Base-by-base conservation (phyloP, 2,329 filamentous ascomycete species). In the Cladophialophora yegresii region DNA sequence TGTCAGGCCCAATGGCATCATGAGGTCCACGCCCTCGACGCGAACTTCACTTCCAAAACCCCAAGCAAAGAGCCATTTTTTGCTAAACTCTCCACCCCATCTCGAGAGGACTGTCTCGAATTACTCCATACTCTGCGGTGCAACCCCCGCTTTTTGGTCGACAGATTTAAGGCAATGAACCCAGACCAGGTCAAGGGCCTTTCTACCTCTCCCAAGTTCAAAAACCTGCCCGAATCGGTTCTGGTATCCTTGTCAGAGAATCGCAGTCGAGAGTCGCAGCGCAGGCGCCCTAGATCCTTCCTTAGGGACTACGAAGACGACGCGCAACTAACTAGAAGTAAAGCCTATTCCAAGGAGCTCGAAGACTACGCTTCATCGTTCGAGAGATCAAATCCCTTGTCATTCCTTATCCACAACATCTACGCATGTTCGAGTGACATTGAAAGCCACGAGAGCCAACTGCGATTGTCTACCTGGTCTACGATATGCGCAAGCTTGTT, bases 351-450 rank as follows among this genome's bases (percentile, higher is more conserved):
- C 69, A 81, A 84, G 67, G 87, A 83, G 69, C 87, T 91, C 65
- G 89, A 96, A 72, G 91, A 96, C 76, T 88, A 91, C 73, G 85
- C 95, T 67, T 82, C 96, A 72, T 93, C 91, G 58, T 96, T 97
- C 75, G 92, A 96, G 77, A 85, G 93, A 72, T 90, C 93, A 73
- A 91, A 96, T 75, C 89, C 92, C 9, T 81, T 97, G 56, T 92
- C 91, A 67, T 88, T 90, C 63, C 84, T 97, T 69, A 86, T 96
- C 67, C 90, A 95, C 78, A 93, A 92, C 70, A 89, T 91, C 75
- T 96, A 96, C 82, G 91, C 91, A 77, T 91, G 92, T 74, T 93
- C 91, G 20, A 86, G 90, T 66, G 90, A 90, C 30, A 89, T 90
- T 55, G 89, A 93, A 77, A 92, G 90, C 70, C 85, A 87, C 47